Percentiles rank a stretch among this genome's conserved stretches.
These are phyloP conservation scores for Linum tenue DNA, from an alignment of 345 rosid species.

Conservation along the genomic window DNA sequence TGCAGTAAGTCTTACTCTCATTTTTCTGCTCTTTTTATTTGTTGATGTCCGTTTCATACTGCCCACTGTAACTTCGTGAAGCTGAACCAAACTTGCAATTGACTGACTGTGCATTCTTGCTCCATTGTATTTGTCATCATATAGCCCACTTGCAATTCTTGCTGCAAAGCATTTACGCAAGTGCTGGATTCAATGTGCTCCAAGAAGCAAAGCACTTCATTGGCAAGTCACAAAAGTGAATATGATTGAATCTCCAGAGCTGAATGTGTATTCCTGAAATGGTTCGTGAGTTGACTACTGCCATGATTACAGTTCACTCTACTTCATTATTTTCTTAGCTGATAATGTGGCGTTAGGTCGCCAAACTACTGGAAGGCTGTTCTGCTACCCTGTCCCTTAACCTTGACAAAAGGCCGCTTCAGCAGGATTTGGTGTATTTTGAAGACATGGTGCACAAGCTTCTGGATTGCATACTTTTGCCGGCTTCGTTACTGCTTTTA, in stretches of 20 bases:
- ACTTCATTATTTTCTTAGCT: background rate
- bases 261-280: background rate
- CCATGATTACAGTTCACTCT: background rate
- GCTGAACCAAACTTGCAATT: background rate
- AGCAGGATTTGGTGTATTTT: background rate
- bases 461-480: background rate
- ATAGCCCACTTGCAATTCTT: background rate
- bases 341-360: background rate
- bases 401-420: background rate
- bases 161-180: background rate
- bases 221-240: background rate
- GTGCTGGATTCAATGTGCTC: background rate
- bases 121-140: background rate
- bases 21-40: background rate
- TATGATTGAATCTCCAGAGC: background rate
- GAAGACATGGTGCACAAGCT: background rate
- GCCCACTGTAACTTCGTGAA: background rate
- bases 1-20: background rate
- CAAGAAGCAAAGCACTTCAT: background rate
- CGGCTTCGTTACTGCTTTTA: background rate
- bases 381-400: background rate
- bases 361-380: background rate
- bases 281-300: background rate
- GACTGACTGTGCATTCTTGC: background rate
- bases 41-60: background rate